phyloP scores from a whole-genome alignment of 805 yeast genomes.

The Tetrapisispora taiwanensis region DNA sequence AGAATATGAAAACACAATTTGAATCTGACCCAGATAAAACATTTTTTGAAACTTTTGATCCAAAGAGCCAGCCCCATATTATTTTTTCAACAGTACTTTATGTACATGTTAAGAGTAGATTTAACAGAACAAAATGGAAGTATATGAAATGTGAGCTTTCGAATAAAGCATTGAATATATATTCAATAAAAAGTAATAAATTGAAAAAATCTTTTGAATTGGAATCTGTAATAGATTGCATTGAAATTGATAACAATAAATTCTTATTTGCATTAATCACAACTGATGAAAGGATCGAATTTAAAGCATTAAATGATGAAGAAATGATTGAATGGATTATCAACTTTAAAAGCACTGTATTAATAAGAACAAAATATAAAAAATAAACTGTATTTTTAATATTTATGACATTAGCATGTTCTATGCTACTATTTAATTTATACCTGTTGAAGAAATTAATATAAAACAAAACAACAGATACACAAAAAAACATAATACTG shows the following conservation, averaged over 20 bases:
- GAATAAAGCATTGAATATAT: constrained; percentile 9
- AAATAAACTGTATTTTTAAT: not conserved
- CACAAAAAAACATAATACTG: no score
- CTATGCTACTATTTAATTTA: no score
- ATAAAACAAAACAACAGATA: no score
- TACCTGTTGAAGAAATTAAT: not conserved
- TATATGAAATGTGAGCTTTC: constrained; percentile 10
- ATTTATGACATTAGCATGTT: no score
- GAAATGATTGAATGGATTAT: constrained; percentile 20
- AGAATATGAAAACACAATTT: not conserved
- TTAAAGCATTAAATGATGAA: constrained; percentile 12
- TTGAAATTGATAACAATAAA: constrained; percentile 13
- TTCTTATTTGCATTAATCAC: constrained; percentile 14
- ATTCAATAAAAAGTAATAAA: constrained; percentile 11
- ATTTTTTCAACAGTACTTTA: constrained; percentile 11
- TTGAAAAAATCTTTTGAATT: constrained; percentile 8
- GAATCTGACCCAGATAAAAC: constrained; percentile 1
- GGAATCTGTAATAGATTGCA: constrained; percentile 13
- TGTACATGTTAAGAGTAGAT: constrained; percentile 10
- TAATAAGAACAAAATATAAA: constrained; percentile 10
- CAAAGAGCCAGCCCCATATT: constrained; percentile 8
- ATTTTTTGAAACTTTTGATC: constrained; percentile 15
- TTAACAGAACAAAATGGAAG: constrained; percentile 17
- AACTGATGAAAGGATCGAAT: constrained; percentile 11
- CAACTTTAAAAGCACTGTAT: constrained; percentile 13